Percentiles rank a stretch among this genome's conserved stretches.
Evolutionary conservation across 176 grass and related monocot genomes (phyloP).

Genomic region (Calamus simplicifolius): DNA sequence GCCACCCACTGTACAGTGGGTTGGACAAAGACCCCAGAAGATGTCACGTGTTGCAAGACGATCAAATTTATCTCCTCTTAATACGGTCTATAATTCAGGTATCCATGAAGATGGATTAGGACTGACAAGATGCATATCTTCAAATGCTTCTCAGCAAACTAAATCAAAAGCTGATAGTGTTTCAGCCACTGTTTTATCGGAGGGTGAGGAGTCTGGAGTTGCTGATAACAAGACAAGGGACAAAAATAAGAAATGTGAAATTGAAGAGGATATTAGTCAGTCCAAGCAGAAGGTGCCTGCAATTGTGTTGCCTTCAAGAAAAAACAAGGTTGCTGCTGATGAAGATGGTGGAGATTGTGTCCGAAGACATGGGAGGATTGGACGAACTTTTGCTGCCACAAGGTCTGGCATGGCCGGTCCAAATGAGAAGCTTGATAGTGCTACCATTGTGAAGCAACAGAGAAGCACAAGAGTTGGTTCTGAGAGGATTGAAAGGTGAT

Average conservation of each 20-base stretch:
- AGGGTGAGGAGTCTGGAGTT: slow-evolving; percentile 51
- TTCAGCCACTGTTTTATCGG: slow-evolving; percentile 37
- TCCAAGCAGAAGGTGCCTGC: slow-evolving; percentile 63
- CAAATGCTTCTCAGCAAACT: slow-evolving; percentile 37
- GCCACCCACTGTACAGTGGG: slow-evolving; percentile 71
- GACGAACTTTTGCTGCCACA: slow-evolving; percentile 40
- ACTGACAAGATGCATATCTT: slow-evolving; percentile 28
- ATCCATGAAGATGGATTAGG: slow-evolving; percentile 35
- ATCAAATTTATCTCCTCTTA: slow-evolving; percentile 65
- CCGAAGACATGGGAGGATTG: slow-evolving; percentile 54
- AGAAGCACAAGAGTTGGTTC: slow-evolving; percentile 60
- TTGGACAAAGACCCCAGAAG: slow-evolving; percentile 85
- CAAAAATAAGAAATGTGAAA: slow-evolving; percentile 59
- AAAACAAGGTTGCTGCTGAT: slow-evolving; percentile 57
- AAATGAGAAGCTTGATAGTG: slow-evolving; percentile 65
- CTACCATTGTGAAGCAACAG: slow-evolving; percentile 52
- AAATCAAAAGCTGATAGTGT: slow-evolving; percentile 48
- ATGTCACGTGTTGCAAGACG: slow-evolving; percentile 75
- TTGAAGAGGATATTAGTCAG: slow-evolving; percentile 44
- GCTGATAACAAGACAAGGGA: slow-evolving; percentile 67
- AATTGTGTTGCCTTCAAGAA: slow-evolving; percentile 66
- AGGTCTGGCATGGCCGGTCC: slow-evolving; percentile 45
- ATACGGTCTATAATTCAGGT: slow-evolving; percentile 36
- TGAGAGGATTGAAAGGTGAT: slow-evolving; percentile 76
- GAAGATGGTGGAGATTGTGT: slow-evolving; percentile 60